phyloP scores from a whole-genome alignment of 2,329 filamentous ascomycete genomes.

The Exserohilum rostratum region DNA sequence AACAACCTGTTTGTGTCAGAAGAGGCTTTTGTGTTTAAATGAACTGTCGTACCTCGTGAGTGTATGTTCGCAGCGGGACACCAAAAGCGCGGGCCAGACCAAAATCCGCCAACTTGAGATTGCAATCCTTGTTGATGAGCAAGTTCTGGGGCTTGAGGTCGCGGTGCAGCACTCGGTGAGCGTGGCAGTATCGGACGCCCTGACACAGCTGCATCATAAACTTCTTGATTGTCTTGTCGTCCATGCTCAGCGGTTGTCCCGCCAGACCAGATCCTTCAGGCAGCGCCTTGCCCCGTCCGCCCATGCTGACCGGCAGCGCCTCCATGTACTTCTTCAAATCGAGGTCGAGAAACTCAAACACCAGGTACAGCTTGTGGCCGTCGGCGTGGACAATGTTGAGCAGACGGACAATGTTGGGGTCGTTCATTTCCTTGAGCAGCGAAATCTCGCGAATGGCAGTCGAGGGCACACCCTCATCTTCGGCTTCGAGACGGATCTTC shows the following conservation, averaged over 20 bases:
- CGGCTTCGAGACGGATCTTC: constrained; percentile 93
- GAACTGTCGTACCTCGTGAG: constrained; percentile 70
- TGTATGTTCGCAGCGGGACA: constrained; percentile 88
- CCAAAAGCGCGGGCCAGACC: constrained; percentile 88
- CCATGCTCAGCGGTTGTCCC: constrained; percentile 72
- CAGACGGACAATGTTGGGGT: constrained; percentile 86
- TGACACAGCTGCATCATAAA: constrained; percentile 90
- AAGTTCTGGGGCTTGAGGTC: constrained; percentile 92
- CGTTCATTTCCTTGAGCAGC: constrained; percentile 90
- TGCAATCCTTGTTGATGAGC: constrained; percentile 83
- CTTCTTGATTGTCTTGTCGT: constrained; percentile 83
- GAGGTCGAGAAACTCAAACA: constrained; percentile 88
- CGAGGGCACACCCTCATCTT: constrained; percentile 91
- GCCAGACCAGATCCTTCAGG: constrained; percentile 74
- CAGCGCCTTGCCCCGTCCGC: constrained; percentile 82
- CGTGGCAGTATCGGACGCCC: constrained; percentile 86
- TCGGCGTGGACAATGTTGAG: constrained; percentile 94
- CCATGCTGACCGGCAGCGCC: constrained; percentile 80
- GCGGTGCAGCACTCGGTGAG: constrained; percentile 83
- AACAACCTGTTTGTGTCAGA: constrained; percentile 65
- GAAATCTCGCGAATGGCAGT: constrained; percentile 95
- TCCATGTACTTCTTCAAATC: constrained; percentile 98
- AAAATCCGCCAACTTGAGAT: constrained; percentile 90
- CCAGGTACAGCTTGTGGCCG: constrained; percentile 91
- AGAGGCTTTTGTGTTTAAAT: neutral